These are phyloP conservation scores for Gossypium rotundifolium DNA, from an alignment of 345 rosid species.

Conservation along the genomic window DNA sequence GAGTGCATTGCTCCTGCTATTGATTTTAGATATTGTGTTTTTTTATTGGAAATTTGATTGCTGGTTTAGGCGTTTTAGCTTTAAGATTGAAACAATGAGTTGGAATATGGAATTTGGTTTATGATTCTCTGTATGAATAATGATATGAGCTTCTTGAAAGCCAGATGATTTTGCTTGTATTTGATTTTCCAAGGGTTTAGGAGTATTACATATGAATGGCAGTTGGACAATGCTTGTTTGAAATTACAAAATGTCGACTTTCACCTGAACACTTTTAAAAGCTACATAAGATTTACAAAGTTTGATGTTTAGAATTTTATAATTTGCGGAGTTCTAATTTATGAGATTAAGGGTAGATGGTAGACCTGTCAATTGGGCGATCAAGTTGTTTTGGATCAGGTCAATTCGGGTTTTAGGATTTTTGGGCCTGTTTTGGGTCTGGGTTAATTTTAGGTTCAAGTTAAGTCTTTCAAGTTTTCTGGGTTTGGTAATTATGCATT, in stretches of 20 bases:
- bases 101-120: not conserved
- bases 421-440: too few species aligned
- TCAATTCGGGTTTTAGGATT: too few species aligned
- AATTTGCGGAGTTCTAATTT: not conserved
- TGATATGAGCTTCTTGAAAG: not conserved
- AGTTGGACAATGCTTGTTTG: not conserved
- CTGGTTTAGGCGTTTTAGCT: not conserved
- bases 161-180: not conserved
- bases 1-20: not conserved
- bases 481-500: too few species aligned
- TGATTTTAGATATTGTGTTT: not conserved
- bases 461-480: too few species aligned
- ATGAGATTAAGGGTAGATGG: not conserved
- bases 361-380: too few species aligned
- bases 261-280: not conserved
- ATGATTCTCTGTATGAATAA: not conserved
- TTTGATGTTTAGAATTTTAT: not conserved
- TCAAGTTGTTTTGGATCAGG: too few species aligned
- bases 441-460: too few species aligned
- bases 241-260: not conserved
- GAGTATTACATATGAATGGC: not conserved
- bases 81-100: not conserved
- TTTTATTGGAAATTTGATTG: not conserved
- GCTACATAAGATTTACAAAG: not conserved
- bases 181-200: not conserved